phyloP scores from a whole-genome alignment of 2,329 filamentous ascomycete genomes.

The Colletotrichum somersetense region DNA sequence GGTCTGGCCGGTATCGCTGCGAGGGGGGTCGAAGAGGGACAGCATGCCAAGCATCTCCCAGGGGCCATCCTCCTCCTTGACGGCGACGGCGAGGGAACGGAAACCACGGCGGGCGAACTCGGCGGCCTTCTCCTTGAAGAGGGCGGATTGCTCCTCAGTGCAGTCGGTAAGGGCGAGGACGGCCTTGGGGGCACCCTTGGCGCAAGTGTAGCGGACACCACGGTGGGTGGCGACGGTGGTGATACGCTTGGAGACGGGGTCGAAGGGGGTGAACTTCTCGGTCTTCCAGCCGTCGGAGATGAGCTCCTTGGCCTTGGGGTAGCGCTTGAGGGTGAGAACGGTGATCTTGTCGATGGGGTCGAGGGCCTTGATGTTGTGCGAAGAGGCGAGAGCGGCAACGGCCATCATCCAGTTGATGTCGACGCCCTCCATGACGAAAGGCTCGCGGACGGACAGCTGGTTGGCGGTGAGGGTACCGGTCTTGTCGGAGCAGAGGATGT shows the following conservation, averaged over 20 bases:
- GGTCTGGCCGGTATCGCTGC: slow-evolving; percentile 83
- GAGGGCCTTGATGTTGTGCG: slow-evolving; percentile 83
- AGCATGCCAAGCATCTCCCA: slow-evolving; percentile 83
- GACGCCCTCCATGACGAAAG: slow-evolving; percentile 80
- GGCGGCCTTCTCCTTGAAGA: slow-evolving; percentile 79
- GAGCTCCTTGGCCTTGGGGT: slow-evolving; percentile 83
- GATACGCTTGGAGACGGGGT: slow-evolving; percentile 85
- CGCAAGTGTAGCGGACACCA: slow-evolving; percentile 78
- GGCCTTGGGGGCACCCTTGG: slow-evolving; percentile 83
- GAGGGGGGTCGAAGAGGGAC: slow-evolving; percentile 84
- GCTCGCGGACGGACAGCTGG: slow-evolving; percentile 82
- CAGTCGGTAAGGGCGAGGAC: slow-evolving; percentile 78
- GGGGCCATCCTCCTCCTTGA: slow-evolving; percentile 80
- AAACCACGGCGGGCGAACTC: slow-evolving; percentile 85
- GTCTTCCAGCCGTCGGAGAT: slow-evolving; percentile 81
- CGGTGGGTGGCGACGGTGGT: slow-evolving; percentile 77
- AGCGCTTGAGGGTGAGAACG: slow-evolving; percentile 80
- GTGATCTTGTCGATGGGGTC: slow-evolving; percentile 86
- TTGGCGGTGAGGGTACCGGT: slow-evolving; percentile 82
- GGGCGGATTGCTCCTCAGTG: slow-evolving; percentile 71
- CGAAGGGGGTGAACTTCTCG: slow-evolving; percentile 82
- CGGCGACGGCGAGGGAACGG: slow-evolving; percentile 83
- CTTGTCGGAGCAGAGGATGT: slow-evolving; percentile 86
- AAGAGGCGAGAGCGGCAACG: slow-evolving; percentile 80
- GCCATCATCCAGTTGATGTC: slow-evolving; percentile 90